Percentiles rank a stretch among this genome's conserved stretches.
Conservation (phyloP, 352 stramenopile species). For the Globisporangium spiculum region DNA sequence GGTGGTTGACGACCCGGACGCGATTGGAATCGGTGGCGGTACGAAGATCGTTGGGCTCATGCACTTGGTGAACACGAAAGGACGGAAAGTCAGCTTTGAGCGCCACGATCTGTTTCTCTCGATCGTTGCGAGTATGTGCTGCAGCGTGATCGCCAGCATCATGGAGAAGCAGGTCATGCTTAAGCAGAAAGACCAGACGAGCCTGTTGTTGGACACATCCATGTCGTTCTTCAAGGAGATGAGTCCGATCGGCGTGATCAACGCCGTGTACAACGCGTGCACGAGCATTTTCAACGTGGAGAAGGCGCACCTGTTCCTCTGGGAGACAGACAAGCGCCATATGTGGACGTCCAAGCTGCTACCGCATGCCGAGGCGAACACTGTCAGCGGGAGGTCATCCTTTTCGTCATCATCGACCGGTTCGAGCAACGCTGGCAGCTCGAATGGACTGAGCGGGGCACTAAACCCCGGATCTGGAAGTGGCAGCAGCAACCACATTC, state of each 20-base stretch:
- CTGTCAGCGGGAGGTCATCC: neutral
- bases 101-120: constrained; percentile 69
- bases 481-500: constrained; percentile 25
- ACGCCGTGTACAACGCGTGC: constrained; percentile 77
- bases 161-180: constrained; percentile 66
- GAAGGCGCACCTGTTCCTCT: constrained; percentile 67
- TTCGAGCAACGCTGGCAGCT: neutral
- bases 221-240: constrained; percentile 84
- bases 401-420: constrained; percentile 6
- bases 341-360: constrained; percentile 78
- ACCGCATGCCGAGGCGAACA: constrained; percentile 23
- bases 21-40: constrained; percentile 15
- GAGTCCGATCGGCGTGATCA: constrained; percentile 73
- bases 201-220: constrained; percentile 58
- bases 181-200: constrained; percentile 64
- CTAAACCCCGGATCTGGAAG: neutral
- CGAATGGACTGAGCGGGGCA: constrained; percentile 5
- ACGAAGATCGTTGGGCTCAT: constrained; percentile 62
- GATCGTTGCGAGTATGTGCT: constrained; percentile 68
- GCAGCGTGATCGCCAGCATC: constrained; percentile 64
- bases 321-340: constrained; percentile 39
- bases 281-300: constrained; percentile 59
- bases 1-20: constrained; percentile 45
- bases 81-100: constrained; percentile 60
- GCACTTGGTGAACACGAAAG: constrained; percentile 71